These are phyloP conservation scores for Cerrena zonata DNA, from an alignment of 1,284 basidiomycete genomes.

Conservation along the genomic window DNA sequence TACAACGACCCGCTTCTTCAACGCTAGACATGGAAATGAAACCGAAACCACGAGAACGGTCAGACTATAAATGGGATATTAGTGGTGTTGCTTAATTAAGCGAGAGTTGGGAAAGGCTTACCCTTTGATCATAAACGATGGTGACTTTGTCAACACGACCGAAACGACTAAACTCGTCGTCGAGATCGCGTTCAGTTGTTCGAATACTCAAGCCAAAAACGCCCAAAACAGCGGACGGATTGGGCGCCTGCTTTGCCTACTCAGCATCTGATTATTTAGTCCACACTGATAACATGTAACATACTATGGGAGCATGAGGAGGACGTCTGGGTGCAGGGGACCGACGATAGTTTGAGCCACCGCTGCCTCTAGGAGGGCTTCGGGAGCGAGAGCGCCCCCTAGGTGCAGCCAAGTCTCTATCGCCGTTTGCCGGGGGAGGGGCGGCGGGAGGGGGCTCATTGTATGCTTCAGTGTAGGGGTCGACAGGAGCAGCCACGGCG, in stretches of 20 bases:
- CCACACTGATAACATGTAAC: slow-evolving; percentile 27
- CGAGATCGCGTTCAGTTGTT: slow-evolving; percentile 88
- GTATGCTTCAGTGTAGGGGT: slow-evolving; percentile 79
- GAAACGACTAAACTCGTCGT: slow-evolving; percentile 86
- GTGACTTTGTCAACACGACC: slow-evolving; percentile 93
- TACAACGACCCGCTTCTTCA: slow-evolving; percentile 83
- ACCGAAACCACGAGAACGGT: slow-evolving; percentile 94
- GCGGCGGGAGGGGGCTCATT: slow-evolving; percentile 52
- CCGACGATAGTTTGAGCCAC: slow-evolving; percentile 28
- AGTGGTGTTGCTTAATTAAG: slow-evolving; percentile 13
- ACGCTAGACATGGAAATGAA: slow-evolving; percentile 90
- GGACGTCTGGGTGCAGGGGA: slow-evolving; percentile 50
- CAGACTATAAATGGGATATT: slow-evolving; percentile 53
- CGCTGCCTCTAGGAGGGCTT: slow-evolving; percentile 50
- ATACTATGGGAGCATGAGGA: slow-evolving; percentile 66
- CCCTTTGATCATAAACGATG: slow-evolving; percentile 97
- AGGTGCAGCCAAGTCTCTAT: slow-evolving; percentile 35
- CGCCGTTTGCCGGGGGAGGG: slow-evolving; percentile 39
- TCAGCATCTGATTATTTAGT: slow-evolving; percentile 29
- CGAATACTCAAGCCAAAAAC: slow-evolving; percentile 95
- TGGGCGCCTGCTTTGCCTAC: slow-evolving; percentile 60
- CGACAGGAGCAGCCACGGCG: slow-evolving; percentile 50
- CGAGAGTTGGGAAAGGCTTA: slow-evolving; percentile 38
- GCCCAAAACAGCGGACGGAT: slow-evolving; percentile 85
- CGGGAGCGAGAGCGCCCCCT: slow-evolving; percentile 71